Evolutionary conservation across 805 yeast species (phyloP).

Genomic region (Kodamaea hsintzibuensis): DNA sequence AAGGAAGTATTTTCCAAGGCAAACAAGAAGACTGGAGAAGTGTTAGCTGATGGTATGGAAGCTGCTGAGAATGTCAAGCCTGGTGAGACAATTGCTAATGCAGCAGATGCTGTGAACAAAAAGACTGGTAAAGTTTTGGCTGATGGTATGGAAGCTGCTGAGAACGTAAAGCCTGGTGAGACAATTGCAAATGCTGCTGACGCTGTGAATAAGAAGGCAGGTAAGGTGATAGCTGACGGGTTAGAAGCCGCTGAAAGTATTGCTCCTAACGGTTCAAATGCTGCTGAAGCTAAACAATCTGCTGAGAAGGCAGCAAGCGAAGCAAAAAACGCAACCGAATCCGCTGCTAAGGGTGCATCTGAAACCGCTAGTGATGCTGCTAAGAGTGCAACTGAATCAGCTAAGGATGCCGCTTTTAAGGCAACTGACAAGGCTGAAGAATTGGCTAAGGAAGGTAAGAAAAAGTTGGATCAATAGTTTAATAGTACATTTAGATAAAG

Average conservation of each 20-base stretch:
- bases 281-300: conserved; percentile 25
- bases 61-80: conserved; percentile 31
- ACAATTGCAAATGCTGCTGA: conserved; percentile 26
- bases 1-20: conserved; percentile 36
- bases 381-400: neutral
- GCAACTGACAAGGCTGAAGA: neutral
- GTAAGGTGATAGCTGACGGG: conserved; percentile 42
- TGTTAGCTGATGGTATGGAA: conserved; percentile 41
- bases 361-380: conserved; percentile 8
- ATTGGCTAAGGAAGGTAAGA: no score
- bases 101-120: conserved; percentile 24
- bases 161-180: conserved; percentile 18
- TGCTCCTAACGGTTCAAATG: conserved; percentile 23
- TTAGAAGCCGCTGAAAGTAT: conserved; percentile 36
- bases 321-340: conserved; percentile 16
- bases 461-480: no score
- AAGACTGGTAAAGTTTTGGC: conserved; percentile 44
- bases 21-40: conserved; percentile 40
- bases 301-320: conserved; percentile 33
- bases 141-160: conserved; percentile 40
- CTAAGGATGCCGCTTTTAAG: conserved; percentile 1
- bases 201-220: conserved; percentile 37
- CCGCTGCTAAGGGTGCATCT: neutral
- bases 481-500: no score
- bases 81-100: conserved; percentile 23